These are phyloP conservation scores for Detonula confervacea DNA, from an alignment of 352 stramenopile genomes.

Conservation along the genomic window DNA sequence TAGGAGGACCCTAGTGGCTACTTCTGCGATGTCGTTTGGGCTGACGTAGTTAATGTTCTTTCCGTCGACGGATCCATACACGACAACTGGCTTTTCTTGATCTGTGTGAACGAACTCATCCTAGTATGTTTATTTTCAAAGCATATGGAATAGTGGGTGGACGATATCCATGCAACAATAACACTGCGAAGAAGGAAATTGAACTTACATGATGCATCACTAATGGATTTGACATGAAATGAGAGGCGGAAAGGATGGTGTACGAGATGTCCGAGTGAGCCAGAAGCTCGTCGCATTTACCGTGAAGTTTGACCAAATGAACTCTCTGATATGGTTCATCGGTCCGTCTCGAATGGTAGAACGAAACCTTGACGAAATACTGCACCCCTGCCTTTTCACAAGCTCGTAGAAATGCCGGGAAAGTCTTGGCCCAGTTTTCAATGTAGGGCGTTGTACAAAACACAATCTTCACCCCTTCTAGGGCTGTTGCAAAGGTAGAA, in stretches of 20 bases:
- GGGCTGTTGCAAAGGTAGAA: slow-evolving; percentile 32
- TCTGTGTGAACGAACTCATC: not conserved
- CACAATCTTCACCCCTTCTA: slow-evolving; percentile 54
- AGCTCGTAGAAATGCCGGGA: slow-evolving; percentile 26
- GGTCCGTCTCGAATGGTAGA: slow-evolving; percentile 43
- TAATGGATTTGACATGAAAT: slow-evolving; percentile 61
- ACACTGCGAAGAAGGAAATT: not conserved
- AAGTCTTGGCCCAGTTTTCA: slow-evolving; percentile 2
- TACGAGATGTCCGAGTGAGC: slow-evolving; percentile 20
- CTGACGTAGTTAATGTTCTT: slow-evolving; percentile 57
- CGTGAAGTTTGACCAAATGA: slow-evolving; percentile 41
- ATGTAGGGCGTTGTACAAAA: slow-evolving; percentile 34
- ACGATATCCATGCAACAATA: too few species aligned
- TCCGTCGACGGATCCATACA: slow-evolving; percentile 41
- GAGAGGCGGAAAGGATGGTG: slow-evolving; percentile 47
- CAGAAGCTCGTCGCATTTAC: slow-evolving; percentile 40
- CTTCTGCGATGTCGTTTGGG: slow-evolving; percentile 57
- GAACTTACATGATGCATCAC: slow-evolving; percentile 38
- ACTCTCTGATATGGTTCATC: slow-evolving; percentile 34
- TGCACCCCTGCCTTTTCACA: slow-evolving; percentile 31
- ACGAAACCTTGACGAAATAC: slow-evolving; percentile 56
- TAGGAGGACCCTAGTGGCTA: slow-evolving; percentile 39
- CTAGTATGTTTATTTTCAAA: not conserved
- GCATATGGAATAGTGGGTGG: not conserved
- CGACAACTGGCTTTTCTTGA: slow-evolving; percentile 24